Evolutionary conservation across 257 asterid species (phyloP).

Genomic region (Euphrasia confusa): DNA sequence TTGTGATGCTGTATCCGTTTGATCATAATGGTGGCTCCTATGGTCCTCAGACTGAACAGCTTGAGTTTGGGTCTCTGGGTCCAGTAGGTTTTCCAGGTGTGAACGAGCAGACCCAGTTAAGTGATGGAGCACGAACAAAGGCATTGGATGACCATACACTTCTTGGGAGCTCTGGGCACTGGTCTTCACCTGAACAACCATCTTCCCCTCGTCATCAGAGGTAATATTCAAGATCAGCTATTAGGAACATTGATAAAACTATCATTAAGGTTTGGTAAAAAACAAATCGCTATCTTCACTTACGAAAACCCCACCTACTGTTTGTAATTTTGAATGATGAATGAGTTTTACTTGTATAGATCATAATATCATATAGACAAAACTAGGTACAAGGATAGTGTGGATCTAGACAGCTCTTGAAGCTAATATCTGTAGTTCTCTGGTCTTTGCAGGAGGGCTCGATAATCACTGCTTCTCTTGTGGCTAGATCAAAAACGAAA

Average conservation of each 20-base stretch:
- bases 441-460: conserved; percentile 47
- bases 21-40: conserved; percentile 46
- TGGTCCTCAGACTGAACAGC: conserved; percentile 63
- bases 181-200: conserved; percentile 71
- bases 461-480: conserved; percentile 19
- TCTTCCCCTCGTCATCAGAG: conserved; percentile 69
- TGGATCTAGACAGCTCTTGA: too few relatives aligned
- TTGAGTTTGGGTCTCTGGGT: conserved; percentile 84
- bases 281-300: too few relatives aligned
- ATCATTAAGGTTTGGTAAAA: too few relatives aligned
- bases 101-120: conserved; percentile 43
- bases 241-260: too few relatives aligned
- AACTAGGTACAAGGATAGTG: too few relatives aligned
- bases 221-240: conserved; percentile 24
- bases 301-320: too few relatives aligned
- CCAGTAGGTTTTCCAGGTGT: conserved; percentile 55
- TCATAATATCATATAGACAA: too few relatives aligned
- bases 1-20: conserved; percentile 69
- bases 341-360: too few relatives aligned
- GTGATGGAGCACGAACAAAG: conserved; percentile 46
- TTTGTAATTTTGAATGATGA: too few relatives aligned
- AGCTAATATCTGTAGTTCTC: background rate
- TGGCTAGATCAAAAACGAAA: background rate
- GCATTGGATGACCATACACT: conserved; percentile 50
- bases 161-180: conserved; percentile 47